These are phyloP conservation scores for Calonectria leucothoes DNA, from an alignment of 2,329 filamentous ascomycete genomes.

Conservation along the genomic window DNA sequence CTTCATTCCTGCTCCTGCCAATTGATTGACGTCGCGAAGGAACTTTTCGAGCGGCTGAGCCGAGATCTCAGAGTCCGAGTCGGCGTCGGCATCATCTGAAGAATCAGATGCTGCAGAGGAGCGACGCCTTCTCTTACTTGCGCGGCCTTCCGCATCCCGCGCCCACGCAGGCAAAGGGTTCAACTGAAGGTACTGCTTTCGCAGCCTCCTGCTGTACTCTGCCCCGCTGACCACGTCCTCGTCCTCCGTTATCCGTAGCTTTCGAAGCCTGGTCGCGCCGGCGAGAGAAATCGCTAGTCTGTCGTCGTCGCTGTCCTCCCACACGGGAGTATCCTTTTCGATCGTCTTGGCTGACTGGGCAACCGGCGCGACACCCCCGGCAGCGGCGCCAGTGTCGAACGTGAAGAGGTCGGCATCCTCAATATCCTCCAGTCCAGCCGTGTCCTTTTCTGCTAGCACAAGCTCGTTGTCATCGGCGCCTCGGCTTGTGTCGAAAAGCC, in stretches of 20 bases:
- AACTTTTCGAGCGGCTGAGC: slow-evolving; percentile 83
- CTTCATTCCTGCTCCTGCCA: slow-evolving; percentile 69
- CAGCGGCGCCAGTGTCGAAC: slow-evolving; percentile 74
- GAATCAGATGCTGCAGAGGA: slow-evolving; percentile 65
- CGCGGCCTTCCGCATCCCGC: slow-evolving; percentile 60
- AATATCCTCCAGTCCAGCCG: slow-evolving; percentile 67
- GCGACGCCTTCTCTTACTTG: slow-evolving; percentile 61
- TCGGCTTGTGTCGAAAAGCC: slow-evolving; percentile 44
- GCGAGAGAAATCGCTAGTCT: slow-evolving; percentile 85
- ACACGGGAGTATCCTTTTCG: slow-evolving; percentile 68
- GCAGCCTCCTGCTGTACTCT: slow-evolving; percentile 84
- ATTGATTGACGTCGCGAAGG: slow-evolving; percentile 77
- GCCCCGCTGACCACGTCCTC: slow-evolving; percentile 89
- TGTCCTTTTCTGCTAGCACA: slow-evolving; percentile 55
- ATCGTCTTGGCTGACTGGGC: slow-evolving; percentile 40
- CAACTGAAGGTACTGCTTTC: slow-evolving; percentile 77
- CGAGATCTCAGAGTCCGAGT: slow-evolving; percentile 70
- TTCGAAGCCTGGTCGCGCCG: slow-evolving; percentile 79
- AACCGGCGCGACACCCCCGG: slow-evolving; percentile 46
- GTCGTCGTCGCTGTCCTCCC: slow-evolving; percentile 98
- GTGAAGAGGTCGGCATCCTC: slow-evolving; percentile 89
- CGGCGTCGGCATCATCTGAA: slow-evolving; percentile 65
- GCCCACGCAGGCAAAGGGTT: slow-evolving; percentile 73
- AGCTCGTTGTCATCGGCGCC: slow-evolving; percentile 49
- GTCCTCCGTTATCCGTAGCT: slow-evolving; percentile 81